Evolutionary conservation across 306 rosid species (phyloP).

Genomic region (Cucurbita moschata): DNA sequence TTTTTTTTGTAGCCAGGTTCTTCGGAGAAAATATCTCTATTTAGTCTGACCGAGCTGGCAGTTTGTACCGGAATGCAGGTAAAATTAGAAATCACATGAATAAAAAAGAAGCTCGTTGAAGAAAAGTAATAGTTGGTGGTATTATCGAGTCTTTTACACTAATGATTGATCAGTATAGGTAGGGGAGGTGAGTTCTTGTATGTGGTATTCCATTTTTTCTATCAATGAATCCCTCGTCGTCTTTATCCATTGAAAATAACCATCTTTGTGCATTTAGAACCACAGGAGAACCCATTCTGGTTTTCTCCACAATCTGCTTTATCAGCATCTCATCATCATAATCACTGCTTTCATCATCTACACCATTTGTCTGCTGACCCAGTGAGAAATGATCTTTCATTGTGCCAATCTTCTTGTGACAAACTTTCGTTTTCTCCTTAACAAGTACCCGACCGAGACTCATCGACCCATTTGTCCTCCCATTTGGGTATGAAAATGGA

Average conservation of each 20-base stretch:
- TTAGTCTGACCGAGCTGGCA: too few species aligned
- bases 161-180: background rate
- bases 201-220: background rate
- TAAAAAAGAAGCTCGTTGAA: background rate
- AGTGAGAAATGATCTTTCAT: constrained; percentile 3
- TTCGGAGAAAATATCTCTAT: too few species aligned
- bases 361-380: constrained; percentile 9
- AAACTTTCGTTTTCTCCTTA: background rate
- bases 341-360: constrained; percentile 27
- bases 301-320: constrained; percentile 60
- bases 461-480: background rate
- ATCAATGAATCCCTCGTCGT: constrained; percentile 8
- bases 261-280: constrained; percentile 48
- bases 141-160: background rate
- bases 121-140: background rate
- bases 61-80: too few species aligned
- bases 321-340: constrained; percentile 51
- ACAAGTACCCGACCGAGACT: background rate
- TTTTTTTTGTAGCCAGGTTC: background rate
- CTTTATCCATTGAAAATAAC: constrained; percentile 38
- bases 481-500: background rate
- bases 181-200: background rate
- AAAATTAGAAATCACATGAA: too few species aligned
- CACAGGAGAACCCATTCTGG: constrained; percentile 59
- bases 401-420: background rate